Conservation (phyloP, 441 rosid species). For the Pelargonium cotyledonis region DNA sequence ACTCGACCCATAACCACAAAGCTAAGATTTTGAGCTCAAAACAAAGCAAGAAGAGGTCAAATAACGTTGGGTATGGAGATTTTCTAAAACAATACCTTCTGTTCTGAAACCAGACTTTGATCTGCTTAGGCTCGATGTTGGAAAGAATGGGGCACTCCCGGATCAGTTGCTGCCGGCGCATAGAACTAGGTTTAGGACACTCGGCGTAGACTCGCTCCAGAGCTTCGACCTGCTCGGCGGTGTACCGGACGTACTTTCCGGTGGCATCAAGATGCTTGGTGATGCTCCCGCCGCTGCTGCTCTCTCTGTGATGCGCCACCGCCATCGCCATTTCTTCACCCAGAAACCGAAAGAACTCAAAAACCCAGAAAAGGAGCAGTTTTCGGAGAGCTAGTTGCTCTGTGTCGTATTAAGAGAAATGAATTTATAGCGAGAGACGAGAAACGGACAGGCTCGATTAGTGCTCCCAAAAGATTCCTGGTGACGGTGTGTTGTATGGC, state of each 20-base stretch:
- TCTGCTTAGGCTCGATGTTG: slow-evolving; percentile 95
- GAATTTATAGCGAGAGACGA: not conserved
- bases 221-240: slow-evolving; percentile 97
- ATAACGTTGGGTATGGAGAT: too few relatives aligned
- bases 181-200: slow-evolving; percentile 96
- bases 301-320: slow-evolving; percentile 69
- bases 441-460: not conserved
- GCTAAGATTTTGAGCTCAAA: not conserved
- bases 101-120: slow-evolving; percentile 98
- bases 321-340: slow-evolving; percentile 64
- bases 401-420: too few relatives aligned
- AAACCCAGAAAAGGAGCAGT: slow-evolving; percentile 12
- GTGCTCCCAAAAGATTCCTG: not conserved
- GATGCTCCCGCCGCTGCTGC: slow-evolving; percentile 61
- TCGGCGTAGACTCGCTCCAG: slow-evolving; percentile 95
- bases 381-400: too few relatives aligned
- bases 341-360: slow-evolving; percentile 19
- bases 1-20: too few relatives aligned
- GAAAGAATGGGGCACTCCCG: slow-evolving; percentile 90
- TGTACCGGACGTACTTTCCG: slow-evolving; percentile 95
- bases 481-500: too few relatives aligned
- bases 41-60: too few relatives aligned
- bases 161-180: slow-evolving; percentile 84
- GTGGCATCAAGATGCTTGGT: slow-evolving; percentile 60
- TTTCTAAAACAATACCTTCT: slow-evolving; percentile 89